Evolutionary conservation across 331 rosid genomes (phyloP).

Genomic region (Rosa hybrid): DNA sequence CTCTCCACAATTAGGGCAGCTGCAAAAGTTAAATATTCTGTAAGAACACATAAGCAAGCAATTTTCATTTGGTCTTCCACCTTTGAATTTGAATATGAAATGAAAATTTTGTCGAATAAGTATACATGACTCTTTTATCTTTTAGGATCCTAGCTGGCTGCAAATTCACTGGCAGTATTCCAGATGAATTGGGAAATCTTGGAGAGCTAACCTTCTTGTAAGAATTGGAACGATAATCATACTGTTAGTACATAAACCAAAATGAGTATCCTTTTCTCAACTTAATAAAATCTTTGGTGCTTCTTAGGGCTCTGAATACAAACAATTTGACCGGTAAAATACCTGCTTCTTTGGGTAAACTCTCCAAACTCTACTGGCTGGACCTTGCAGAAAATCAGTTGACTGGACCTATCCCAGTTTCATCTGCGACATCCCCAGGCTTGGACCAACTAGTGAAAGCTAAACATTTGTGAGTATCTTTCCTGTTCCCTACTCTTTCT

Average conservation of each 20-base stretch:
- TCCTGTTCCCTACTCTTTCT: background rate
- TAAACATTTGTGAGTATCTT: slow-evolving; percentile 76
- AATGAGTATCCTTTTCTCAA: background rate
- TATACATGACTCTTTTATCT: background rate
- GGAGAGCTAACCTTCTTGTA: slow-evolving; percentile 75
- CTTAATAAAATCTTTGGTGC: slow-evolving; percentile 5
- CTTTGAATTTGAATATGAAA: background rate
- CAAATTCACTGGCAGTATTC: slow-evolving; percentile 77
- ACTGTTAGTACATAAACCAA: background rate
- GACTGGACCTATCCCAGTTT: slow-evolving; percentile 66
- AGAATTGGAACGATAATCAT: slow-evolving; percentile 29
- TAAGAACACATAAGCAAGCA: slow-evolving; percentile 41
- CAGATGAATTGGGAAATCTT: slow-evolving; percentile 78
- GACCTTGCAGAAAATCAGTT: slow-evolving; percentile 76
- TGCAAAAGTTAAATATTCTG: slow-evolving; percentile 64
- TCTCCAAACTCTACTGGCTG: slow-evolving; percentile 75
- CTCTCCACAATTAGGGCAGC: slow-evolving; percentile 57
- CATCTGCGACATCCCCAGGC: slow-evolving; percentile 60
- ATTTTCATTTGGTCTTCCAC: slow-evolving; percentile 9
- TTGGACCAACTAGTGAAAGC: slow-evolving; percentile 75
- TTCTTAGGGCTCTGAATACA: slow-evolving; percentile 71
- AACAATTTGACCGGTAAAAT: slow-evolving; percentile 69
- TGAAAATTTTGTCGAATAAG: background rate
- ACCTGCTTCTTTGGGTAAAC: slow-evolving; percentile 80
- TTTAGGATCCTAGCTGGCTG: slow-evolving; percentile 92